Conservation (phyloP, 2,329 filamentous ascomycete genomes). For the Myriangium duriaei region DNA sequence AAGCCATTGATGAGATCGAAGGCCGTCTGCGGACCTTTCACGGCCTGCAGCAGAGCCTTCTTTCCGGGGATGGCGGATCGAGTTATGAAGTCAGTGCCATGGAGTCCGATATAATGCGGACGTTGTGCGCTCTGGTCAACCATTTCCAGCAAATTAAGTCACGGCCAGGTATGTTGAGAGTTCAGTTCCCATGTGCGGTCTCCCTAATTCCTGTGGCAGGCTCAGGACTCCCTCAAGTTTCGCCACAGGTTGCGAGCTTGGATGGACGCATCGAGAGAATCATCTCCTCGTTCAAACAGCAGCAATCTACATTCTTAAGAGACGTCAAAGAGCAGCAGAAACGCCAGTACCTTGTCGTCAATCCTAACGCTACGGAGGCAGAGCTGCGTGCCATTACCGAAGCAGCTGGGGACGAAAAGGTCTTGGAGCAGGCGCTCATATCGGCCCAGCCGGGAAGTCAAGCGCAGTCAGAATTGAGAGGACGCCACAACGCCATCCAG, state of each 20-base stretch:
- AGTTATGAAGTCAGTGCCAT: slow-evolving; percentile 56
- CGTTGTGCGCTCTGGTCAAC: slow-evolving; percentile 66
- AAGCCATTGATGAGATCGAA: slow-evolving; percentile 63
- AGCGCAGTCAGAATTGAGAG: slow-evolving; percentile 63
- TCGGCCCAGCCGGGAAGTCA: slow-evolving; percentile 70
- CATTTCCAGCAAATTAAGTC: slow-evolving; percentile 75
- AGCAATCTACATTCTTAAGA: slow-evolving; percentile 69
- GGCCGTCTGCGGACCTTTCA: slow-evolving; percentile 59
- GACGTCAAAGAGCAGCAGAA: slow-evolving; percentile 72
- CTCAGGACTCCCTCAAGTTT: slow-evolving; percentile 58
- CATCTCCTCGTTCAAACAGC: slow-evolving; percentile 68
- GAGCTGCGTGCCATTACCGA: slow-evolving; percentile 71
- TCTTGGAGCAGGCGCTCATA: slow-evolving; percentile 80
- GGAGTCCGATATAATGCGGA: slow-evolving; percentile 66
- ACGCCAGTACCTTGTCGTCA: slow-evolving; percentile 81
- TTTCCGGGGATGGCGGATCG: slow-evolving; percentile 52
- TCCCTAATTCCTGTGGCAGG: slow-evolving; percentile 33
- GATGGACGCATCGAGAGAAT: slow-evolving; percentile 68
- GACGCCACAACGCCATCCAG: slow-evolving; percentile 74
- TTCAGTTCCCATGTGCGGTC: not conserved
- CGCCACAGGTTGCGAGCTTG: slow-evolving; percentile 66
- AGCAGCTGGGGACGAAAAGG: slow-evolving; percentile 58
- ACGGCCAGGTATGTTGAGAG: slow-evolving; percentile 32
- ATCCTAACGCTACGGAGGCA: slow-evolving; percentile 63
- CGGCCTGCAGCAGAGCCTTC: slow-evolving; percentile 58